Evolutionary conservation across 2,329 filamentous ascomycete species (phyloP).

Genomic region (Coleophoma cylindrospora): DNA sequence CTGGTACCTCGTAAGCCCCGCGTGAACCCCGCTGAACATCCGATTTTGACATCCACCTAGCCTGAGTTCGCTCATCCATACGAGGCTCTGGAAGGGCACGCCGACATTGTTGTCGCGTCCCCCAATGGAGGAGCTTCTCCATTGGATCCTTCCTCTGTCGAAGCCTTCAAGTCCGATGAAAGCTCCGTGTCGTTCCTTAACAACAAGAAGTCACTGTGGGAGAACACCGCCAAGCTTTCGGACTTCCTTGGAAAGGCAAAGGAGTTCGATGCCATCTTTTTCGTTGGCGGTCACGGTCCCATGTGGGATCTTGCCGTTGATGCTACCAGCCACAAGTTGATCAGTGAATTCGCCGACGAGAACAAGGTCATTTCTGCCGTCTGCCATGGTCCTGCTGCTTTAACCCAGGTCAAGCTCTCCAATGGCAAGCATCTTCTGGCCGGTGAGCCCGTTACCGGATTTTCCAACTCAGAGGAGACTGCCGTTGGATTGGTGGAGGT

Average conservation of each 20-base stretch:
- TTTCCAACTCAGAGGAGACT: constrained; percentile 46
- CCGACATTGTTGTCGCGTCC: constrained; percentile 35
- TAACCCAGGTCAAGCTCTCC: constrained; percentile 48
- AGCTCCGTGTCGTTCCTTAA: constrained; percentile 33
- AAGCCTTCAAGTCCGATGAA: constrained; percentile 33
- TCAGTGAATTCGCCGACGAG: constrained; percentile 53
- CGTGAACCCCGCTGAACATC: background rate
- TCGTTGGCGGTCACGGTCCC: constrained; percentile 47
- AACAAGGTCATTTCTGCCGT: constrained; percentile 63
- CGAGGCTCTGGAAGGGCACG: constrained; percentile 32
- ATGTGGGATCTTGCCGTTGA: constrained; percentile 40
- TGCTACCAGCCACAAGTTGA: constrained; percentile 47
- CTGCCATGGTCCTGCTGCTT: constrained; percentile 63
- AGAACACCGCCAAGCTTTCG: constrained; percentile 41
- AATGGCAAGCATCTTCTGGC: constrained; percentile 48
- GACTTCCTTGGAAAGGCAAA: constrained; percentile 37
- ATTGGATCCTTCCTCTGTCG: constrained; percentile 35
- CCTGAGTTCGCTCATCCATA: constrained; percentile 42
- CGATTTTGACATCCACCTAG: constrained; percentile 18
- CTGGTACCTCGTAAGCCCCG: constrained; percentile 42
- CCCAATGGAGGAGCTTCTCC: constrained; percentile 35
- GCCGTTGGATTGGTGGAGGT: constrained; percentile 29
- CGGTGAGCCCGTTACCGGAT: constrained; percentile 54
- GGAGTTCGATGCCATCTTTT: constrained; percentile 51
- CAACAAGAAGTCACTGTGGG: constrained; percentile 41